A percentile compares a stretch with the other conserved stretches of the same genome.
Conservation (phyloP, 225 moss, liverwort and hornwort genomes). For the Straminergon stramineum region DNA sequence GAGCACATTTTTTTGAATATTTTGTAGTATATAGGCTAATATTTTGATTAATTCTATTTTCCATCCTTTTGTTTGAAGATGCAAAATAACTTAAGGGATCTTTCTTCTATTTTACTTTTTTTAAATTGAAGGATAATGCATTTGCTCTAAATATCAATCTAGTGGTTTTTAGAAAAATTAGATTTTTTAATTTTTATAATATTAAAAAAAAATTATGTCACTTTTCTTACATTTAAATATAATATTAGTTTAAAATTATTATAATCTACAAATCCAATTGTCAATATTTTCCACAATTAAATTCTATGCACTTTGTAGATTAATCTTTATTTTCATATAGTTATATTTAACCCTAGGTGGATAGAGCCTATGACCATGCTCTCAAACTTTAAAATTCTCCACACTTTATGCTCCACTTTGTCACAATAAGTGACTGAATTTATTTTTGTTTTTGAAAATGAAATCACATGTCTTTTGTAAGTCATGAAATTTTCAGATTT, state of each 20-base stretch:
- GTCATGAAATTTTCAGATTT: neutral
- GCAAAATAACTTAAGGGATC: rapidly evolving
- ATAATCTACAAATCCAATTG: neutral
- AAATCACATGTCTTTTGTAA: neutral
- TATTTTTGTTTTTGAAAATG: neutral
- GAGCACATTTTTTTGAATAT: neutral
- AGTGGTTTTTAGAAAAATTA: too few species aligned
- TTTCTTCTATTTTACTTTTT: too few species aligned
- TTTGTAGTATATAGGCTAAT: neutral
- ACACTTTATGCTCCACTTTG: neutral
- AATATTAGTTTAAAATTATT: neutral
- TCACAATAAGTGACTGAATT: neutral
- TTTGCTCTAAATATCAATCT: neutral
- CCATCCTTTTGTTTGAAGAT: neutral
- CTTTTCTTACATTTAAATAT: neutral
- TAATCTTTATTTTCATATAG: neutral
- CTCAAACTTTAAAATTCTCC: neutral
- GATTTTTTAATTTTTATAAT: neutral
- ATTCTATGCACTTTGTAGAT: neutral
- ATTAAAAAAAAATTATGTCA: too few species aligned
- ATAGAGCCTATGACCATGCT: rapidly evolving
- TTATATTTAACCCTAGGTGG: neutral
- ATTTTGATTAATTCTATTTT: neutral
- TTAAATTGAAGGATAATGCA: neutral
- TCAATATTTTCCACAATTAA: neutral